Percentiles rank a stretch among this genome's conserved stretches.
phyloP scores from a whole-genome alignment of 1,139 yeast genomes.

The Hyphopichia buzzinii region DNA sequence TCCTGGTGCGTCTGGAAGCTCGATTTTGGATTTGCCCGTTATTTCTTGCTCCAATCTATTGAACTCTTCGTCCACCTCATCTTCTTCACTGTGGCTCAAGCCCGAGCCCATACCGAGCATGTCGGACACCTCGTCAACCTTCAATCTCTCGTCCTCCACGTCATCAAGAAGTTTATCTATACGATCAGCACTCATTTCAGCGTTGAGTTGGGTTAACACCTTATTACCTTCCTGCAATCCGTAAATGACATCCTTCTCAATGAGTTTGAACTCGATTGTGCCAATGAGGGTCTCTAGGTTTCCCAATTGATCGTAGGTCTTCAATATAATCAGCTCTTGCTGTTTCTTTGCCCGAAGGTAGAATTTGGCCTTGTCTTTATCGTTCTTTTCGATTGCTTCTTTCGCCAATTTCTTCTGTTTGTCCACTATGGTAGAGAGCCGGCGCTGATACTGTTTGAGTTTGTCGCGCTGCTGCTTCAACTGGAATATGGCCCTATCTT shows the following conservation, averaged over 20 bases:
- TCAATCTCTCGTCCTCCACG: constrained; percentile 73
- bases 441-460: constrained; percentile 69
- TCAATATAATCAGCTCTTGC: constrained; percentile 65
- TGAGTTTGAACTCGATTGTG: constrained; percentile 82
- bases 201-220: constrained; percentile 70
- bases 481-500: constrained; percentile 83
- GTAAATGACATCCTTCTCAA: constrained; percentile 78
- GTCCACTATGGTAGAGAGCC: constrained; percentile 53
- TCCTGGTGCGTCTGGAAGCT: constrained; percentile 21
- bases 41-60: constrained; percentile 47
- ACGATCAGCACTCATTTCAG: constrained; percentile 72
- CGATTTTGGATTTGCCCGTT: constrained; percentile 17
- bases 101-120: constrained; percentile 40
- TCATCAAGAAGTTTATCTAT: constrained; percentile 86
- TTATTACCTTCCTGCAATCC: constrained; percentile 81
- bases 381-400: constrained; percentile 52
- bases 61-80: constrained; percentile 66
- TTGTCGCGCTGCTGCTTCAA: constrained; percentile 87
- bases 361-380: constrained; percentile 61
- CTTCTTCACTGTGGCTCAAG: constrained; percentile 56
- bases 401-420: constrained; percentile 60
- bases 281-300: constrained; percentile 71
- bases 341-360: constrained; percentile 77
- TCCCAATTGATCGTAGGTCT: constrained; percentile 74
- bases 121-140: constrained; percentile 66